These are phyloP conservation scores for Leccinum uliginosum DNA, from an alignment of 768 basidiomycete species.

Conservation along the genomic window DNA sequence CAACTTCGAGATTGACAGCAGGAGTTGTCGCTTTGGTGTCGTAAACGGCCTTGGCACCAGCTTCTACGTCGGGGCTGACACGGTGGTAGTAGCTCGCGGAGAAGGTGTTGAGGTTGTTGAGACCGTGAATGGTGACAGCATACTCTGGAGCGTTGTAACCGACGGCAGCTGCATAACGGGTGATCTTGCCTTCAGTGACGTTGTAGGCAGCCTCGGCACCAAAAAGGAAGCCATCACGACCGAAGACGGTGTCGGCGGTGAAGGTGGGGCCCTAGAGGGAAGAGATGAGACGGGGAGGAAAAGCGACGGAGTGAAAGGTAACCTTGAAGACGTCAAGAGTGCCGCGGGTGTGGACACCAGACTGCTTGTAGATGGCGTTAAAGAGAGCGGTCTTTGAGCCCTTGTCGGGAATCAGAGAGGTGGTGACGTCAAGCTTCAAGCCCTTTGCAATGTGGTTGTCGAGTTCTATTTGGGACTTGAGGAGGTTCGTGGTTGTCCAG, in stretches of 20 bases:
- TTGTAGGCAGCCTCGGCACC: slow-evolving; percentile 98
- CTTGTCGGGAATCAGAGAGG: slow-evolving; percentile 83
- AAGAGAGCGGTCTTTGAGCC: slow-evolving; percentile 80
- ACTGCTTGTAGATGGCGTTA: slow-evolving; percentile 90
- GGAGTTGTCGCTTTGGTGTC: slow-evolving; percentile 87
- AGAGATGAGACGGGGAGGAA: background rate
- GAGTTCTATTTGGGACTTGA: slow-evolving; percentile 89
- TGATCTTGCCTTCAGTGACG: slow-evolving; percentile 88
- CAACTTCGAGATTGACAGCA: slow-evolving; percentile 89
- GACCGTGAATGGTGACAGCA: slow-evolving; percentile 88
- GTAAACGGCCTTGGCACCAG: slow-evolving; percentile 94
- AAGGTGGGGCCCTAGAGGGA: slow-evolving; percentile 82
- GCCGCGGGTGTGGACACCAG: slow-evolving; percentile 88
- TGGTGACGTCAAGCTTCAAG: slow-evolving; percentile 89
- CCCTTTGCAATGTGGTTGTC: slow-evolving; percentile 98
- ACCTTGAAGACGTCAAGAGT: slow-evolving; percentile 94
- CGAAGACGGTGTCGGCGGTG: slow-evolving; percentile 92
- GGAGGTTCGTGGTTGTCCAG: slow-evolving; percentile 93
- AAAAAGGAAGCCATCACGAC: slow-evolving; percentile 95
- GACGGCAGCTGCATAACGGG: slow-evolving; percentile 85
- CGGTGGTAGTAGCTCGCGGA: slow-evolving; percentile 98
- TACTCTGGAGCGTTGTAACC: slow-evolving; percentile 98
- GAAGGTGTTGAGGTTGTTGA: slow-evolving; percentile 92
- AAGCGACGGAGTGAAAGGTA: slow-evolving; percentile 7
- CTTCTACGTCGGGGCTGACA: slow-evolving; percentile 86